phyloP scores from a whole-genome alignment of 2,329 filamentous ascomycete genomes.

The Stagonosporopsis cucurbitacearum region DNA sequence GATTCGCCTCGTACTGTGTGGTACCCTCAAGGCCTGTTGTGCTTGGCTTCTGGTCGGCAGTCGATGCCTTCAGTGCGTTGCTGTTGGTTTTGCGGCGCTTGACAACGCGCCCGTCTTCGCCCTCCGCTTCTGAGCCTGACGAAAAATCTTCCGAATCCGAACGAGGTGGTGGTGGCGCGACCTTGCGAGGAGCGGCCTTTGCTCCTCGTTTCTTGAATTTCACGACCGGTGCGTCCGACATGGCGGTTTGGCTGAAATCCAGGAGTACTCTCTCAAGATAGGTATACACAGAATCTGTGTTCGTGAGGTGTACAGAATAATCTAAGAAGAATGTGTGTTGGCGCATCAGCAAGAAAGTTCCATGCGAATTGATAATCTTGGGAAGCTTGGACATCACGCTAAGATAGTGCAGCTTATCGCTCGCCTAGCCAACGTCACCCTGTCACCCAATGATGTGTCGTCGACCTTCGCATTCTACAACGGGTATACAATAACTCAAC shows the following conservation, averaged over 20 bases:
- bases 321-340: not conserved
- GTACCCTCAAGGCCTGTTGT: constrained; percentile 49
- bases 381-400: constrained; percentile 11
- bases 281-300: not conserved
- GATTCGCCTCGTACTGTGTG: constrained; percentile 66
- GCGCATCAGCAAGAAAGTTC: constrained; percentile 13
- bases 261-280: too few relatives aligned
- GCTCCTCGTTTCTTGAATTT: constrained; percentile 86
- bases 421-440: constrained; percentile 5
- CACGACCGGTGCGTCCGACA: constrained; percentile 60
- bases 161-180: constrained; percentile 76
- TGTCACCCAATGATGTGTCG: not conserved
- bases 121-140: constrained; percentile 77
- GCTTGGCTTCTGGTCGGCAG: constrained; percentile 57
- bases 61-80: constrained; percentile 70
- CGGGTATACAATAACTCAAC: not conserved
- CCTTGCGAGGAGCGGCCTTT: constrained; percentile 82
- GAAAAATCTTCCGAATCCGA: constrained; percentile 60
- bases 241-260: not conserved
- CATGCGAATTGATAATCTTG: constrained; percentile 14
- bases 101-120: constrained; percentile 68
- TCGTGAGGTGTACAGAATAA: not conserved
- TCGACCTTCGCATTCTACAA: not conserved
- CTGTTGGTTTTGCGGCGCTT: constrained; percentile 78
- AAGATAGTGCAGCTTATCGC: constrained; percentile 3